Percentiles rank a stretch among this genome's conserved stretches.
These are phyloP conservation scores for Rhizophlyctis rosea DNA, from an alignment of 192 early-diverging fungal species.

Conservation along the genomic window DNA sequence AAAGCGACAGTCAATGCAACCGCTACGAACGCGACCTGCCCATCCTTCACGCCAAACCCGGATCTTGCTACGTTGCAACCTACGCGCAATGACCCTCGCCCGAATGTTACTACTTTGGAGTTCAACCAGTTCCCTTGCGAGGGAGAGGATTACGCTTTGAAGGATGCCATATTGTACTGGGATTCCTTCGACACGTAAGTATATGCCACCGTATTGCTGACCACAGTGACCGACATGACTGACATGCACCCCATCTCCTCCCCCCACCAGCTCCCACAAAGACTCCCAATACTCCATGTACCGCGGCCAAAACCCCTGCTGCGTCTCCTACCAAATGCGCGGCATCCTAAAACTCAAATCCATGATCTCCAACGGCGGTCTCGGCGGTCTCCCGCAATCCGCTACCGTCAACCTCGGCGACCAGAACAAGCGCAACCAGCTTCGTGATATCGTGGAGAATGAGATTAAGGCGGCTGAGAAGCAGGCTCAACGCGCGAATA, in stretches of 20 bases:
- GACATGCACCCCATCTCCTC: too few species aligned
- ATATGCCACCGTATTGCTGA: too few species aligned
- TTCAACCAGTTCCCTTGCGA: too few species aligned
- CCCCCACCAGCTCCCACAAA: slow-evolving; percentile 27
- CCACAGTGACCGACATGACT: too few species aligned
- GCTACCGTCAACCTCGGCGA: slow-evolving; percentile 5
- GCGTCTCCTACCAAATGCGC: slow-evolving; percentile 16
- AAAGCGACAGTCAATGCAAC: too few species aligned
- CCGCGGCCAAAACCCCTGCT: slow-evolving; percentile 27
- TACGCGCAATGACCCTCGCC: too few species aligned
- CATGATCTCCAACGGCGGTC: slow-evolving; percentile 30
- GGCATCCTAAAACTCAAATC: slow-evolving; percentile 24
- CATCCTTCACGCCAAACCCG: too few species aligned
- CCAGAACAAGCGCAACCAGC: slow-evolving; percentile 23
- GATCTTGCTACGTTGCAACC: too few species aligned
- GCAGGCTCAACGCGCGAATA: slow-evolving; percentile 22
- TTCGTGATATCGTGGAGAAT: slow-evolving; percentile 24
- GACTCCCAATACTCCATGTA: slow-evolving; percentile 30
- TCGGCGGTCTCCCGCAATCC: slow-evolving; percentile 21
- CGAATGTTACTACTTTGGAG: slow-evolving; percentile 7
- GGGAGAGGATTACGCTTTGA: too few species aligned
- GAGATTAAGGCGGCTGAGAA: slow-evolving; percentile 29
- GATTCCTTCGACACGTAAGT: slow-evolving; percentile 38
- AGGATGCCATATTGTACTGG: slow-evolving; percentile 17
- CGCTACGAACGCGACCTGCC: too few species aligned